These are phyloP conservation scores for Myrica gale DNA, from an alignment of 306 rosid genomes.

Conservation along the genomic window DNA sequence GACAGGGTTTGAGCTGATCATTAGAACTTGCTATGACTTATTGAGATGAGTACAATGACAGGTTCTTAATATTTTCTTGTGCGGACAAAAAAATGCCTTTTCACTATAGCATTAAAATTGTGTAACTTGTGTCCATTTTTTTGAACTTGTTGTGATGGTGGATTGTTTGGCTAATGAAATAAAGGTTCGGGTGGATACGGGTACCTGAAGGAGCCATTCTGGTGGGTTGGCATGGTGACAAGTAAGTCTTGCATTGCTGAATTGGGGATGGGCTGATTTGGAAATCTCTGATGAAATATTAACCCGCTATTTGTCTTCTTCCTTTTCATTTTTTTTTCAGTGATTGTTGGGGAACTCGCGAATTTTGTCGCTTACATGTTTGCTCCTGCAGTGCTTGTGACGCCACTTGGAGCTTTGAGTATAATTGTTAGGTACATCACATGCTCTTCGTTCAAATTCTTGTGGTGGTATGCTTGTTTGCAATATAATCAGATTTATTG, in stretches of 20 bases:
- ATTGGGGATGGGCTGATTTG: background rate
- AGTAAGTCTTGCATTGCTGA: conserved; percentile 43
- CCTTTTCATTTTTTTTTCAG: conserved; percentile 35
- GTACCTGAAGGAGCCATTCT: conserved; percentile 70
- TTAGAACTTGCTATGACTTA: background rate
- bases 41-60: background rate
- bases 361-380: conserved; percentile 79
- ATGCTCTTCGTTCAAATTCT: background rate
- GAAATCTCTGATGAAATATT: background rate
- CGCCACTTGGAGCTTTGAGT: conserved; percentile 92
- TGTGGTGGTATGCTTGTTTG: background rate
- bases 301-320: background rate
- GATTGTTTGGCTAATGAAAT: conserved; percentile 3
- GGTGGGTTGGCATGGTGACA: conserved; percentile 95
- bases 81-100: too few species aligned
- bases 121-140: background rate
- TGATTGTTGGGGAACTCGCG: conserved; percentile 87
- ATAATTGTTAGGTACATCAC: conserved; percentile 72
- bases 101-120: background rate
- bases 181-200: conserved; percentile 70
- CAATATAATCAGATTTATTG: background rate
- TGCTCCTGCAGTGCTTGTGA: conserved; percentile 86
- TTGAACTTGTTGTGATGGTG: background rate
- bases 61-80: background rate
- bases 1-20: background rate